Evolutionary conservation across 106 monocot genomes (phyloP).

Genomic region (Acanthochlamys bracteata): DNA sequence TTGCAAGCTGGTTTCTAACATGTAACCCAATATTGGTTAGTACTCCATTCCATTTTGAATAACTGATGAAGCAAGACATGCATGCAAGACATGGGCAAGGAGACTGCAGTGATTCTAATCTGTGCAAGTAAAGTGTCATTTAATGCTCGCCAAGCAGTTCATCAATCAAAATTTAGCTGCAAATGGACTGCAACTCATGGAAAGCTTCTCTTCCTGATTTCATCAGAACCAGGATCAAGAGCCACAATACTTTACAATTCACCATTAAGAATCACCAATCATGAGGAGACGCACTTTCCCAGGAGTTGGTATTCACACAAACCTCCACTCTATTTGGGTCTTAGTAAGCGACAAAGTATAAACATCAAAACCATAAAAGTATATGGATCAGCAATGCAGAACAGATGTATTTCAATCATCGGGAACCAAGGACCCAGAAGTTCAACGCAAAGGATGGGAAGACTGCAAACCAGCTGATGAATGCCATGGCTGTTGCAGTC

Average conservation of each 20-base stretch:
- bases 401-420: slow-evolving; percentile 15
- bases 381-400: background rate
- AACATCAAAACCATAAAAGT: background rate
- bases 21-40: too few relatives aligned
- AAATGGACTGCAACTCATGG: background rate
- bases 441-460: slow-evolving; percentile 80
- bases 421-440: slow-evolving; percentile 86
- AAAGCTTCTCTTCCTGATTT: too few relatives aligned
- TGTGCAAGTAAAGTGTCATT: background rate
- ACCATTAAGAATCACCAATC: background rate
- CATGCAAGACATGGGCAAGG: too few relatives aligned
- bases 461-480: slow-evolving; percentile 87
- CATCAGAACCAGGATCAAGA: too few relatives aligned
- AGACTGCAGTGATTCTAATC: too few relatives aligned
- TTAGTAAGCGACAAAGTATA: background rate
- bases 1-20: too few relatives aligned
- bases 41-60: too few relatives aligned
- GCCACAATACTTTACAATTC: background rate
- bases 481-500: slow-evolving; percentile 93
- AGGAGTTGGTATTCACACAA: too few relatives aligned
- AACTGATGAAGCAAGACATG: too few relatives aligned
- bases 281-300: too few relatives aligned
- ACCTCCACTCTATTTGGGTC: too few relatives aligned
- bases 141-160: background rate
- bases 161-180: background rate